Percentiles rank a stretch among this genome's conserved stretches.
phyloP scores from a whole-genome alignment of 2,329 filamentous ascomycete genomes.

The Aschersonia sp. region DNA sequence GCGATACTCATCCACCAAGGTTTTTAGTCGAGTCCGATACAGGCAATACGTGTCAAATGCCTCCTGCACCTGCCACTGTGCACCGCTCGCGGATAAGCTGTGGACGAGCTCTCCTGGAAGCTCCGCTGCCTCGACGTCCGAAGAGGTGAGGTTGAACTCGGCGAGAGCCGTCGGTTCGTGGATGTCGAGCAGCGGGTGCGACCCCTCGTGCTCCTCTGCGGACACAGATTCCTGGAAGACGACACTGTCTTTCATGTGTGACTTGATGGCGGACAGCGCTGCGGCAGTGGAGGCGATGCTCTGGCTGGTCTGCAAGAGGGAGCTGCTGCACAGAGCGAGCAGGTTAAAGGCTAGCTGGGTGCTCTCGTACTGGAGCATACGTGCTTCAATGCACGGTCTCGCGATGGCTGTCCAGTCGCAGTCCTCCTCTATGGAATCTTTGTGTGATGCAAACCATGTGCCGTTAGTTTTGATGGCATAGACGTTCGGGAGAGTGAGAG shows the following conservation, averaged over 20 bases:
- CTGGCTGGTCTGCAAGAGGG: slow-evolving; percentile 34
- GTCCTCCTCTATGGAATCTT: not conserved
- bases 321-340: slow-evolving; percentile 57
- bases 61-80: slow-evolving; percentile 6
- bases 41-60: slow-evolving; percentile 22
- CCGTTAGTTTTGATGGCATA: too few relatives aligned
- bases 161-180: slow-evolving; percentile 11
- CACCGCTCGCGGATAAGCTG: slow-evolving; percentile 1
- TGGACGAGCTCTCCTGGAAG: slow-evolving; percentile 8
- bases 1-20: slow-evolving; percentile 28
- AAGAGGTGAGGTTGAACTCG: slow-evolving; percentile 14
- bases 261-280: slow-evolving; percentile 22
- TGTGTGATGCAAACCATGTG: too few relatives aligned
- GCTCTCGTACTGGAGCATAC: slow-evolving; percentile 53
- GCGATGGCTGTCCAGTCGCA: slow-evolving; percentile 53
- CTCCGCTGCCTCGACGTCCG: slow-evolving; percentile 10
- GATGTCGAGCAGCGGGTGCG: slow-evolving; percentile 8
- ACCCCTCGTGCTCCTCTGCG: slow-evolving; percentile 4
- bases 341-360: slow-evolving; percentile 62
- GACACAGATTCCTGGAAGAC: slow-evolving; percentile 10
- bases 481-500: too few relatives aligned
- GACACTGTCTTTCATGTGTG: slow-evolving; percentile 10
- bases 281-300: slow-evolving; percentile 28
- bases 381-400: slow-evolving; percentile 45
- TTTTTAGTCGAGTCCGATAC: slow-evolving; percentile 24